These are phyloP conservation scores for Boletus pseudo-olivaceus DNA, from an alignment of 768 basidiomycete genomes.

Conservation along the genomic window DNA sequence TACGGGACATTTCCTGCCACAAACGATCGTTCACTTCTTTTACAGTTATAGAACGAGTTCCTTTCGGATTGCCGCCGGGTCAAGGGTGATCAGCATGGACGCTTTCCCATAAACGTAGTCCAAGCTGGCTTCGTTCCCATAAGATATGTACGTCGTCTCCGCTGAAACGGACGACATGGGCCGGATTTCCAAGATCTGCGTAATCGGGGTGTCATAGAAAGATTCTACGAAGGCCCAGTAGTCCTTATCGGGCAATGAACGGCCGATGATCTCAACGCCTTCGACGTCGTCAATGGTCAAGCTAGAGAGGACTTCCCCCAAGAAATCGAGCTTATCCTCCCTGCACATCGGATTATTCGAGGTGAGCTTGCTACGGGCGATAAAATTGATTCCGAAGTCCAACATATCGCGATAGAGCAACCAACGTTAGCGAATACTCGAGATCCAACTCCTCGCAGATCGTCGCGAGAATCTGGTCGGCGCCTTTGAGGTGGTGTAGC, in stretches of 20 bases:
- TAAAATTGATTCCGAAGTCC: neutral
- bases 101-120: neutral
- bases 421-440: neutral
- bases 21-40: neutral
- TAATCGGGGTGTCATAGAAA: neutral
- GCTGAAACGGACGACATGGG: neutral
- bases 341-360: neutral
- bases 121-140: neutral
- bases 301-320: neutral
- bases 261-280: neutral
- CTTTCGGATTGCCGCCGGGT: neutral
- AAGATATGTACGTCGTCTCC: neutral
- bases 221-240: too few relatives aligned
- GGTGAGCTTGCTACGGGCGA: rapidly evolving
- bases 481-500: neutral
- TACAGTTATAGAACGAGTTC: neutral
- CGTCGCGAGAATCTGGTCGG: neutral
- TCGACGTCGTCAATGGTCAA: neutral
- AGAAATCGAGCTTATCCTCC: neutral
- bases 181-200: neutral
- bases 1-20: neutral
- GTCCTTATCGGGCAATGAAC: neutral
- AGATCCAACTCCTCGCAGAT: neutral
- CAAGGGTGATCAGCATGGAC: neutral
- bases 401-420: neutral